These are phyloP conservation scores for Aspergillus pseudoviridinutans DNA, from an alignment of 2,329 filamentous ascomycete species.

Conservation along the genomic window DNA sequence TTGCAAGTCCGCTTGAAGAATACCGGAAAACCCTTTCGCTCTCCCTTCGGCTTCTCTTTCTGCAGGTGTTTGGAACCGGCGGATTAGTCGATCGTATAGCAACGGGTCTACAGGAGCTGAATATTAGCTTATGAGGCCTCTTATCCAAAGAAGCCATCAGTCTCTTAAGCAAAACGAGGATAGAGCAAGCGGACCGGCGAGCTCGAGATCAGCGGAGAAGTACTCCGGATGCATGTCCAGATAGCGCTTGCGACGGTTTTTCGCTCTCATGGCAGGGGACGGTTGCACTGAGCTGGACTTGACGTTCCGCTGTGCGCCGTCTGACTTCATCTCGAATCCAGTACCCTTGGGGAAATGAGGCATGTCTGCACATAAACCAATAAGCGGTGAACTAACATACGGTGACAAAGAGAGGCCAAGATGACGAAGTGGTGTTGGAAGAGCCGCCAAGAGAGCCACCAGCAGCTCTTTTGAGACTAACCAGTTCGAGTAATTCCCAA, in stretches of 20 bases:
- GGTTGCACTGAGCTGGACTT: conserved; percentile 22
- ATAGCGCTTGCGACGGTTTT: conserved; percentile 76
- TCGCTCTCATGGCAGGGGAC: conserved; percentile 50
- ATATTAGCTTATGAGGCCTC: conserved; percentile 24
- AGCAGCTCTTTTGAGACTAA: background rate
- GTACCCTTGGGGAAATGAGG: conserved; percentile 35
- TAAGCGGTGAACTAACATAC: background rate
- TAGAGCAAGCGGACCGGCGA: conserved; percentile 50
- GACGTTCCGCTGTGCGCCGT: conserved; percentile 1
- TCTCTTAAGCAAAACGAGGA: conserved; percentile 16
- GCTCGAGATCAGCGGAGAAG: conserved; percentile 60
- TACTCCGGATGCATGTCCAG: conserved; percentile 70
- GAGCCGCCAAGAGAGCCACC: conserved; percentile 4
- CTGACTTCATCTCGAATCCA: conserved; percentile 17
- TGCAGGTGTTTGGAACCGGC: conserved; percentile 67
- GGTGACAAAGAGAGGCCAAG: conserved; percentile 5
- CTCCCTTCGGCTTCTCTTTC: conserved; percentile 72
- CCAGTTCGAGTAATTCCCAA: background rate
- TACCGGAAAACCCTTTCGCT: conserved; percentile 71
- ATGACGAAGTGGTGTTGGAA: conserved; percentile 13
- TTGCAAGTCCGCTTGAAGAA: conserved; percentile 71
- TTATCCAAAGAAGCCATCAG: conserved; percentile 13
- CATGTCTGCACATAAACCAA: conserved; percentile 18
- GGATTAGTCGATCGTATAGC: conserved; percentile 75
- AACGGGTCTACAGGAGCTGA: conserved; percentile 58